Evolutionary conservation across 805 yeast genomes (phyloP), one percentile per base, ranked within the genome.

Genomic region (Zygotorulaspora florentina): DNA sequence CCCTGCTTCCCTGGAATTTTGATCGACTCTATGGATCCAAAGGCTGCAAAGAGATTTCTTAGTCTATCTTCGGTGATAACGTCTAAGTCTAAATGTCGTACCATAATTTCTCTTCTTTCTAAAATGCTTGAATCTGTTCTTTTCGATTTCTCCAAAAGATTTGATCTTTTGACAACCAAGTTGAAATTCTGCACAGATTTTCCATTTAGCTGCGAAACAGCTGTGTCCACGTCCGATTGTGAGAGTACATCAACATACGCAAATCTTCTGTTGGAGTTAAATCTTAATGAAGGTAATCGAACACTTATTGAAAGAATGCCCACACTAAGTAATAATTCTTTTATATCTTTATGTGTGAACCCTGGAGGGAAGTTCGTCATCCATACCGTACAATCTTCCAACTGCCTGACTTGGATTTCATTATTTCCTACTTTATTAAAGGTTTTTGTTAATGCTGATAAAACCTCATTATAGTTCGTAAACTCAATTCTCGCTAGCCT

Each of bases 331-430:
- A 86, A 81, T 9, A 76, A 16, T 0, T 56, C 50, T 12, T 56
- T 53, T 0, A 87, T 41, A 3, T 71, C 66, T 0, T 60, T 62
- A 18, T 68, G 67, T 0, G 72, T 69, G 47, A 61, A 75, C 1
- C 66, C 56, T 2, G 87, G 83, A 0, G 95, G 89, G 55, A 76
- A 86, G 56, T 87, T 87, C 0, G 90, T 77, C 2, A 82, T 80
- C 83, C 87, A 87, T 1, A 87, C 47, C 0, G 88, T 83, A 30
- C 77, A 68, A 11, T 74, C 68, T 16, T 65, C 57, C 2, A 78
- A 62, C 29, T 75, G 63, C 3, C 59, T 60, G 0, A 87, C 84
- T 3, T 55, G 40, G 0, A 87, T 66, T 31, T 68, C 71, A 1
- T 56, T 43, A 0, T 70, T 76, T 0, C 69, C 70, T 0, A 83